Evolutionary conservation across 2,329 filamentous ascomycete species (phyloP).

Genomic region (Xylaria sp.): DNA sequence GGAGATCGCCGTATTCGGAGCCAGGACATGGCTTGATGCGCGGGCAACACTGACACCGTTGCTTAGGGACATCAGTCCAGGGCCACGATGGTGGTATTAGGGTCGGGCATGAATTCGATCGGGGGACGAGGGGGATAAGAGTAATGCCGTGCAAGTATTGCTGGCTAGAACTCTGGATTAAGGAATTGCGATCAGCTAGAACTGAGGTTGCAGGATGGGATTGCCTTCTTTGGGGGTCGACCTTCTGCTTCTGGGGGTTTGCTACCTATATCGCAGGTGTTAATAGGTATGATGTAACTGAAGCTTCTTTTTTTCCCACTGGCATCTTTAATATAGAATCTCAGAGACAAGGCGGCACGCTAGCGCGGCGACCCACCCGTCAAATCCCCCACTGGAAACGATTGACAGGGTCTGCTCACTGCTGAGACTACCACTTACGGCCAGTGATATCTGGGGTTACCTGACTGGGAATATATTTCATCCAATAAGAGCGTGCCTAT

Average conservation of each 20-base stretch:
- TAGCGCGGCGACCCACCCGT: constrained; percentile 15
- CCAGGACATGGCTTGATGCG: constrained; percentile 47
- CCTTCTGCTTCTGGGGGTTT: background rate
- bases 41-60: constrained; percentile 47
- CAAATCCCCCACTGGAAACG: constrained; percentile 1
- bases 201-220: background rate
- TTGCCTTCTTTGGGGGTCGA: constrained; percentile 2
- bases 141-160: constrained; percentile 25
- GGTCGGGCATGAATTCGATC: constrained; percentile 45
- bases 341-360: constrained; percentile 26
- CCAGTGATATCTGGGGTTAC: constrained; percentile 6
- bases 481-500: constrained; percentile 14
- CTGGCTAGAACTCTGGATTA: constrained; percentile 11
- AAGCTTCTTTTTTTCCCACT: constrained; percentile 20
- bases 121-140: background rate
- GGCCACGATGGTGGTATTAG: constrained; percentile 43
- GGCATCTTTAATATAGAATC: constrained; percentile 5
- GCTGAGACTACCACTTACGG: background rate
- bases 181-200: background rate
- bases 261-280: constrained; percentile 8
- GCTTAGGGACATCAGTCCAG: constrained; percentile 52
- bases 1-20: constrained; percentile 36
- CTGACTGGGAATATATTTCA: background rate
- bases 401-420: background rate
- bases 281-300: constrained; percentile 34